Base-by-base conservation (phyloP, 148 eudicot species). In the Chenopodium album region DNA sequence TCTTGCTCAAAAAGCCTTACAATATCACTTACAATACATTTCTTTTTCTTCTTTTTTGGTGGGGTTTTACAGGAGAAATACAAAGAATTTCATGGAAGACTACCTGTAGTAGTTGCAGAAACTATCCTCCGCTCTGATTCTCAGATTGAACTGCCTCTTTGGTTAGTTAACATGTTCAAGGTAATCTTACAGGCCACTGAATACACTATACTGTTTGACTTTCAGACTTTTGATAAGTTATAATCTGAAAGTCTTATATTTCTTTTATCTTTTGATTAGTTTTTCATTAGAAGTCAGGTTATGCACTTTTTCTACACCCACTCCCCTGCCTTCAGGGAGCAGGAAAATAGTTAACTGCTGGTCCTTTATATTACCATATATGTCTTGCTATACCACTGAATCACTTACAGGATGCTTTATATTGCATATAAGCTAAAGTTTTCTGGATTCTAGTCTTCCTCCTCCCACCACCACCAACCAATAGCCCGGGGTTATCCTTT, bases 121-220 rank as follows among this genome's bases (percentile, higher is more conserved):
- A 92, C 97, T 74, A 93, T 97, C 74, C 97, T 97, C 75, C 85
- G 89, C 76, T 84, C 94, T 46, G 93, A 97, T 90, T 88, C 93
- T 80, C 93, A 89, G 64, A 91, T 97, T 84, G 99, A 94, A 72
- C 88, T 97, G 86, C 99, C 99, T 70, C 97, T 92, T 80, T 97
- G 99, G 99, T 87, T 97, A 78, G 94, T 92, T 79, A 85, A 89
- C 67, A 89, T 87, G 87, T 97, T 97, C 79, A 97, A 94, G 99
- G 99, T 97, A 94, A 83, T 72, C 69, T 17, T 62, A 69, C 22
- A 9, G 56, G 46, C 37, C 31, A 10, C 14, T 50, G 14, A 50
- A n/a, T 50, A 50, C 54, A 50, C 54, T 50, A 50, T 71, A 71
- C 26, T 4, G 31, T 32, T 48, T 48, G 16, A 74, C n/a, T 50